Evolutionary conservation across 2,329 filamentous ascomycete species (phyloP).

Genomic region (Aspergillus viridinutans): DNA sequence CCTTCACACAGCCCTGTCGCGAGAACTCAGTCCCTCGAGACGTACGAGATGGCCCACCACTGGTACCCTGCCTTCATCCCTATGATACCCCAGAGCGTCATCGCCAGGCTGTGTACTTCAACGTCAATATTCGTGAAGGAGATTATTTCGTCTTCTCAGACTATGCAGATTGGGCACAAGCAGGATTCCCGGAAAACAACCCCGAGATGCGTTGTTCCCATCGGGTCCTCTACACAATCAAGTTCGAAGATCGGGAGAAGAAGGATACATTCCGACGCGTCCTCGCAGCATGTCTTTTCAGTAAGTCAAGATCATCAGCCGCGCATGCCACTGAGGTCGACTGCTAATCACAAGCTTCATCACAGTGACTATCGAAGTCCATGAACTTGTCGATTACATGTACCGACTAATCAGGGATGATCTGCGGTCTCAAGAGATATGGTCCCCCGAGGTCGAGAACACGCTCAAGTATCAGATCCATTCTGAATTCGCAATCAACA

Average conservation of each 20-base stretch:
- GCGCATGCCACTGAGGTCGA: neutral
- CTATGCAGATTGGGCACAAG: conserved; percentile 12
- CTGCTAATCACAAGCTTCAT: neutral
- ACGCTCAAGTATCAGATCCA: conserved; percentile 23
- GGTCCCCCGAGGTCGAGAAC: conserved; percentile 13
- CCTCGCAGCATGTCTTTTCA: conserved; percentile 29
- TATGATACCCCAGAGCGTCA: conserved; percentile 34
- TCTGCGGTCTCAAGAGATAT: conserved; percentile 15
- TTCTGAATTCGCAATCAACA: conserved; percentile 18
- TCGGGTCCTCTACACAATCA: conserved; percentile 16
- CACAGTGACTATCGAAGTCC: conserved; percentile 24
- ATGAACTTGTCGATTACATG: conserved; percentile 25
- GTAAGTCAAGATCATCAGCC: conserved; percentile 14
- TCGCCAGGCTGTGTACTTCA: conserved; percentile 32
- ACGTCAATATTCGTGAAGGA: conserved; percentile 16
- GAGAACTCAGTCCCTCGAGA: conserved; percentile 17
- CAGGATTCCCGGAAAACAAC: conserved; percentile 9
- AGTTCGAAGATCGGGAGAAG: conserved; percentile 20
- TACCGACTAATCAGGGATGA: conserved; percentile 33
- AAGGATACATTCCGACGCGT: conserved; percentile 34
- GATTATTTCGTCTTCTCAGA: conserved; percentile 38
- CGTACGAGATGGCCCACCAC: conserved; percentile 17
- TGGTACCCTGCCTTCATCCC: conserved; percentile 24
- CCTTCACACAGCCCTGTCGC: conserved; percentile 19
- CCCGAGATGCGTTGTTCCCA: conserved; percentile 20